These are phyloP conservation scores for Moricandia moricandioides DNA, from an alignment of 345 rosid genomes.

Conservation along the genomic window DNA sequence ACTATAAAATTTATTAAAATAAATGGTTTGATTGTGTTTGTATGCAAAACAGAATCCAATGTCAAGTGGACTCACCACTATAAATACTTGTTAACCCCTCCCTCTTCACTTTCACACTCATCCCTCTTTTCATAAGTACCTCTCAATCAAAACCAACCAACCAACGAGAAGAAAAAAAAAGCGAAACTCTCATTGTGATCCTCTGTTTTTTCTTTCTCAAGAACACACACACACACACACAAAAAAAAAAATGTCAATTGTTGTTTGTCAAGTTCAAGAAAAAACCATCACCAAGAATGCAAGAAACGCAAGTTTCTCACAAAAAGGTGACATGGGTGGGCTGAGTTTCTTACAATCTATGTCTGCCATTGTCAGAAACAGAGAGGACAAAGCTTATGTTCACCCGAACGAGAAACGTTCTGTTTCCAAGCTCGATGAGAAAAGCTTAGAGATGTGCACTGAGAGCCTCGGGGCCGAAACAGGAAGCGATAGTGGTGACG, in stretches of 20 bases:
- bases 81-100: constrained; percentile 23
- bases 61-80: constrained; percentile 28
- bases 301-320: constrained; percentile 9
- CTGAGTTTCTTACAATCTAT: constrained; percentile 59
- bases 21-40: too few species aligned
- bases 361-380: constrained; percentile 19
- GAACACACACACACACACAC: background rate
- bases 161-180: background rate
- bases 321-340: constrained; percentile 33
- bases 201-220: constrained; percentile 2
- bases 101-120: constrained; percentile 31
- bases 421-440: constrained; percentile 48
- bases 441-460: constrained; percentile 88
- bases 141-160: background rate
- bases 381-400: constrained; percentile 40
- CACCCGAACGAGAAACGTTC: constrained; percentile 61
- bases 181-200: background rate
- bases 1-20: too few species aligned
- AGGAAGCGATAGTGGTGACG: constrained; percentile 53
- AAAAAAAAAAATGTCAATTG: constrained; percentile 15
- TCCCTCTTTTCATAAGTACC: constrained; percentile 1
- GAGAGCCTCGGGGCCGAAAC: constrained; percentile 86
- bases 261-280: constrained; percentile 14
- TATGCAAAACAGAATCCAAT: constrained; percentile 38
- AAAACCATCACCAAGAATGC: background rate